These are phyloP conservation scores for Acer yangbiense DNA, from an alignment of 345 rosid species.

Conservation along the genomic window DNA sequence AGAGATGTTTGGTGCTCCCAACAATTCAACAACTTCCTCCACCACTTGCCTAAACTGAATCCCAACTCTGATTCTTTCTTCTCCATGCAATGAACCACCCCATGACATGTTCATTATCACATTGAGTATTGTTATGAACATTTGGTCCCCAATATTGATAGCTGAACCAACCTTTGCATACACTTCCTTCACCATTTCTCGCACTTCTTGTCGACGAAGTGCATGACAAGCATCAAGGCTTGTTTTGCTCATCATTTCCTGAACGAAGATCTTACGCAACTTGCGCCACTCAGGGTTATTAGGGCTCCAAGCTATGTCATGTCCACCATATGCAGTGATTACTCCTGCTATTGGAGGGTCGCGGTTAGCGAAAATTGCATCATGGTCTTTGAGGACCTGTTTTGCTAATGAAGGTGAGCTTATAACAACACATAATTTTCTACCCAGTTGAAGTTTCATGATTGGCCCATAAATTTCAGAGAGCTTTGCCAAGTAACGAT, in stretches of 20 bases:
- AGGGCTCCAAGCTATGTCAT: conserved; percentile 21
- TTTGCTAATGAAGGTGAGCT: neutral
- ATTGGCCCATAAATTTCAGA: conserved; percentile 34
- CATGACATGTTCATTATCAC: conserved; percentile 47
- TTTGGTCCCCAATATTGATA: conserved; percentile 39
- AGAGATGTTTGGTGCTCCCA: conserved; percentile 53
- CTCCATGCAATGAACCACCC: conserved; percentile 49
- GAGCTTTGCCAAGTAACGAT: conserved; percentile 19
- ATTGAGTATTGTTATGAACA: conserved; percentile 42
- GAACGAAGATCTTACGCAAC: conserved; percentile 29
- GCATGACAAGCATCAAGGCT: conserved; percentile 35
- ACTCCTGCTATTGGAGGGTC: conserved; percentile 17
- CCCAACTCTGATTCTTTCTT: conserved; percentile 32
- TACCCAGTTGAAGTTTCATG: conserved; percentile 31
- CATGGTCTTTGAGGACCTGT: conserved; percentile 26
- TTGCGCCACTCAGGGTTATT: conserved; percentile 24
- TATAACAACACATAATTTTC: neutral
- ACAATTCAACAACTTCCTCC: conserved; percentile 28
- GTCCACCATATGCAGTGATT: conserved; percentile 20
- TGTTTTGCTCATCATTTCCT: conserved; percentile 31
- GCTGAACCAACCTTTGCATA: conserved; percentile 28
- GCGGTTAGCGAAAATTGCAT: conserved; percentile 28
- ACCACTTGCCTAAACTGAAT: conserved; percentile 39
- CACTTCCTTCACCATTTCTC: conserved; percentile 23
- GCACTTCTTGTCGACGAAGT: conserved; percentile 30